Evolutionary conservation across 2,329 filamentous ascomycete genomes (phyloP), one percentile per base, ranked within the genome.

Genomic region (Fusarium sp.): DNA sequence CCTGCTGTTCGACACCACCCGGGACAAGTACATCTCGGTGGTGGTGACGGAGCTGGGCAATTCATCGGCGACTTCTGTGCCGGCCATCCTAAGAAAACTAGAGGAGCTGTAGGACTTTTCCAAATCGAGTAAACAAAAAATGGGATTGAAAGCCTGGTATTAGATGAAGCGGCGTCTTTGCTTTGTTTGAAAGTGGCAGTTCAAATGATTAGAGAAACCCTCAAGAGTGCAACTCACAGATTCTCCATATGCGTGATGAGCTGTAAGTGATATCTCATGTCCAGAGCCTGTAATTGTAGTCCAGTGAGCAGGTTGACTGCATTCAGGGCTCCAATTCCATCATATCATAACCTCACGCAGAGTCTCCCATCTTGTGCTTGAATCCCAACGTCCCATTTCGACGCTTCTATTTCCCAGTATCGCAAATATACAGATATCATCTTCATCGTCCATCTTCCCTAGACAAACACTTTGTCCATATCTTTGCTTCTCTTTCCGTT

Each of bases 1-100:
- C 20, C 88, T 98, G 69, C 90, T 98, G 83, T 98, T 97, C 80
- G 96, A 99, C 81, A 94, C 96, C 56, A 99, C 96, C 1, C 93
- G 92, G 16, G 93, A 94, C 5, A 92, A 94, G 77, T 95, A 94
- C 79, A 92, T 98, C 73, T 92, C 94, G 42, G 93, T 95, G 82
- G 92, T 99, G 44, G 91, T 98, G 58, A 98, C 95, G 4, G 96
- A 99, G 84, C 92, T 96, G 80, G 96, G 96, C 46, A 94, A 91
- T 78, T 89, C 97, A 71, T 94, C 95, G 59, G 93, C 95, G 1
- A 95, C 93, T 77, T 95, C 94, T 9, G 95, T 98, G 46, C 93
- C 95, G 12, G 85, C 87, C 35, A 85, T 90, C 71, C 79, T 90
- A 75, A 83, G 87, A 70, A 90, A 88, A 78, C 81, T 90, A 74